Evolutionary conservation across 805 yeast genomes (phyloP).

Genomic region (Nakazawaea pomicola): DNA sequence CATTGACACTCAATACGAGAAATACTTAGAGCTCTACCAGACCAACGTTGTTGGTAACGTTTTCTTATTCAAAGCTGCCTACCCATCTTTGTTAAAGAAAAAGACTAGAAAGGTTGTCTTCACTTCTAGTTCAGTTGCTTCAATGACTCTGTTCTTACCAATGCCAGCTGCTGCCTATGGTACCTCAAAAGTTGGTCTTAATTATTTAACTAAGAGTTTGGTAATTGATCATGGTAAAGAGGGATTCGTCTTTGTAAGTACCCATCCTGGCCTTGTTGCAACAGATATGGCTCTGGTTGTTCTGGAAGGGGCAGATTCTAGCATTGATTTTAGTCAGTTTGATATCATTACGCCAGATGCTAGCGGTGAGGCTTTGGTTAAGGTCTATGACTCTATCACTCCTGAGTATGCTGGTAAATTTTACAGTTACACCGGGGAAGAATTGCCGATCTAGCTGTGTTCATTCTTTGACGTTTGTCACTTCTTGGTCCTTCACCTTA

Average conservation of each 20-base stretch:
- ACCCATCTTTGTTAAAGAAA: constrained; percentile 13
- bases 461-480: too few species aligned
- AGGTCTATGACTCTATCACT: neutral
- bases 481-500: too few species aligned
- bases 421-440: constrained; percentile 14
- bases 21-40: constrained; percentile 15
- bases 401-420: constrained; percentile 15
- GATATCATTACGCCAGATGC: too few species aligned
- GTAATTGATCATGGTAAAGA: constrained; percentile 22
- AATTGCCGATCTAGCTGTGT: constrained; percentile 4
- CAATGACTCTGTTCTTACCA: constrained; percentile 22
- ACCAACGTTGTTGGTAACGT: constrained; percentile 23
- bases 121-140: constrained; percentile 25
- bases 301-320: too few species aligned
- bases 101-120: constrained; percentile 24
- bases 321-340: constrained; percentile 17
- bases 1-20: too few species aligned
- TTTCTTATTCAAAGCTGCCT: constrained; percentile 6
- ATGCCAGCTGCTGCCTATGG: constrained; percentile 23
- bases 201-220: constrained; percentile 22
- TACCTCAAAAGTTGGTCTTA: constrained; percentile 33
- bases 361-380: constrained; percentile 17
- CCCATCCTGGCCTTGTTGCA: constrained; percentile 22
- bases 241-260: constrained; percentile 21
- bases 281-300: neutral